Conservation (phyloP, 1,139 yeast genomes). For the Taiozyma sp. region DNA sequence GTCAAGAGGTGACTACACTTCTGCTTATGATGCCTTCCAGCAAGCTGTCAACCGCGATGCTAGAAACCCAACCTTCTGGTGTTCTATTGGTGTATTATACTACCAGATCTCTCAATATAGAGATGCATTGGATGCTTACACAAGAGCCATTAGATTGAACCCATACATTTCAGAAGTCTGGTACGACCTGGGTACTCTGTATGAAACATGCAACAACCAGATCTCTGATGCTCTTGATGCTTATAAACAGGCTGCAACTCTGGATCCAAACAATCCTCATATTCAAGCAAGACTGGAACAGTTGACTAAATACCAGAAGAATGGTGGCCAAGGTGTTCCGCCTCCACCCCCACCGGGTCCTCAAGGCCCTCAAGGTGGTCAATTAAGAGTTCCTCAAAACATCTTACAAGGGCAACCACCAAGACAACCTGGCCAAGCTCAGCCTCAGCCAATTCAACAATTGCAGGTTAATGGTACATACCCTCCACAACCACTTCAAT, state of each 20-base stretch:
- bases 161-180: constrained; percentile 97
- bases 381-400: constrained; percentile 8
- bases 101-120: constrained; percentile 94
- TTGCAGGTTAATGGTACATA: constrained; percentile 10
- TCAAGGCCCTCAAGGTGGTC: constrained; percentile 10
- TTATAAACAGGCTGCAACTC: constrained; percentile 89
- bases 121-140: constrained; percentile 96
- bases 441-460: constrained; percentile 27
- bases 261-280: constrained; percentile 93
- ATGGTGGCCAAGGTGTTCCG: constrained; percentile 50
- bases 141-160: constrained; percentile 90
- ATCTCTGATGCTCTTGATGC: constrained; percentile 94
- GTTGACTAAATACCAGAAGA: constrained; percentile 69
- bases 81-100: constrained; percentile 94
- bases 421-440: constrained; percentile 51
- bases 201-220: constrained; percentile 96
- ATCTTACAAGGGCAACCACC: constrained; percentile 39
- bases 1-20: constrained; percentile 92
- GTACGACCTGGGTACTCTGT: constrained; percentile 96
- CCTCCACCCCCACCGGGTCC: constrained; percentile 54
- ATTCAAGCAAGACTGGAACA: constrained; percentile 90
- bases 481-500: constrained; percentile 20
- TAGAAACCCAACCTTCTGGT: constrained; percentile 97
- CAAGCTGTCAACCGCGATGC: constrained; percentile 97
- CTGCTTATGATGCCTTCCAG: constrained; percentile 97